A percentile compares a stretch with the other conserved stretches of the same genome.
These are phyloP conservation scores for Yamadazyma friedrichii DNA, from an alignment of 1,139 yeast species.

Conservation along the genomic window DNA sequence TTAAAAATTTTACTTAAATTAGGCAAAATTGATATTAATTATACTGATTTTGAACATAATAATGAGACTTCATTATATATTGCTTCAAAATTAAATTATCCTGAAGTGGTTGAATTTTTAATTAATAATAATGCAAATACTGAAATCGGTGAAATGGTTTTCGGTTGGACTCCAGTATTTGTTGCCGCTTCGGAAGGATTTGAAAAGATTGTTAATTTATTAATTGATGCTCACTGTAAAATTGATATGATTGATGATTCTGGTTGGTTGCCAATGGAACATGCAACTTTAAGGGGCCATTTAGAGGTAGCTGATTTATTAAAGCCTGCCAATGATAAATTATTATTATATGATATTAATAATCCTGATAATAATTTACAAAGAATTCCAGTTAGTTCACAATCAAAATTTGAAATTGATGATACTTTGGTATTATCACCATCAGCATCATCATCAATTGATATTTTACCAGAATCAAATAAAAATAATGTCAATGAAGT, in stretches of 20 bases:
- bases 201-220: slow-evolving; percentile 51
- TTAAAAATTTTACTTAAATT: slow-evolving; percentile 53
- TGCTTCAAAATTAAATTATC: slow-evolving; percentile 66
- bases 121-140: slow-evolving; percentile 60
- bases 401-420: slow-evolving; percentile 12
- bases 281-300: slow-evolving; percentile 90
- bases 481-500: slow-evolving; percentile 36
- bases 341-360: slow-evolving; percentile 40
- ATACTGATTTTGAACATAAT: slow-evolving; percentile 54
- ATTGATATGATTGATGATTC: slow-evolving; percentile 69
- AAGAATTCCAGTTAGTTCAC: slow-evolving; percentile 23
- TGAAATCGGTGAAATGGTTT: slow-evolving; percentile 73
- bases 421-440: slow-evolving; percentile 17
- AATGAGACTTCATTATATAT: slow-evolving; percentile 82
- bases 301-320: slow-evolving; percentile 64
- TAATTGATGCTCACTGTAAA: slow-evolving; percentile 55
- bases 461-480: slow-evolving; percentile 41
- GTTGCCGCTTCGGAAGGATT: slow-evolving; percentile 89
- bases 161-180: slow-evolving; percentile 95
- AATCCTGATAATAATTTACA: slow-evolving; percentile 38
- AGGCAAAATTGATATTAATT: slow-evolving; percentile 65
- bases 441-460: slow-evolving; percentile 27
- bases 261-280: slow-evolving; percentile 98
- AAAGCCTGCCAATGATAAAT: slow-evolving; percentile 38
- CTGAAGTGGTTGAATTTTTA: slow-evolving; percentile 54